Evolutionary conservation across 2,329 filamentous ascomycete species (phyloP).

Genomic region (Stagonosporopsis vannaccii): DNA sequence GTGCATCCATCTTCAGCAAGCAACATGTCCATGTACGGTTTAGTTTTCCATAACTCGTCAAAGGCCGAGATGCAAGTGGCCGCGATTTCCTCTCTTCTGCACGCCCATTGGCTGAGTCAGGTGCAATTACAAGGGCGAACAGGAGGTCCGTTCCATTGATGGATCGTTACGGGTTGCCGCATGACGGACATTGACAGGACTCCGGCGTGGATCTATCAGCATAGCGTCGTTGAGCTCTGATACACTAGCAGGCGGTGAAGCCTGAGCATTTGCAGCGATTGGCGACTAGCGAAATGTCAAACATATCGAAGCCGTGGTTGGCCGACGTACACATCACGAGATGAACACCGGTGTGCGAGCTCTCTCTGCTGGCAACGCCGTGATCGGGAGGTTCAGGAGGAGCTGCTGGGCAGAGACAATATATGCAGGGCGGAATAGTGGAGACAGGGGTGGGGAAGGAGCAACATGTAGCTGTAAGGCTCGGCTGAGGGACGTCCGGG

Average conservation of each 20-base stretch:
- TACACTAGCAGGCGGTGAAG: slow-evolving; percentile 17
- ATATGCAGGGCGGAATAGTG: background rate
- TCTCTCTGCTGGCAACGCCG: slow-evolving; percentile 8
- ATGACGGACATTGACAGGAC: slow-evolving; percentile 18
- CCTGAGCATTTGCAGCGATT: slow-evolving; percentile 6
- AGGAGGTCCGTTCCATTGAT: slow-evolving; percentile 14
- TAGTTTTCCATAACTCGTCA: background rate
- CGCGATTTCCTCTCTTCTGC: background rate
- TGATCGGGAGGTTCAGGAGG: slow-evolving; percentile 3
- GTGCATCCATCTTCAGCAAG: background rate
- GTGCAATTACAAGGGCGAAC: slow-evolving; percentile 9
- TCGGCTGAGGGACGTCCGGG: slow-evolving; percentile 8
- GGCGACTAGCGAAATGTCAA: slow-evolving; percentile 14
- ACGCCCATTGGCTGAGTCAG: background rate
- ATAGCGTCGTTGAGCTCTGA: slow-evolving; percentile 9
- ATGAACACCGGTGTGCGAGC: slow-evolving; percentile 6
- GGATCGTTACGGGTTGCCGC: slow-evolving; percentile 12
- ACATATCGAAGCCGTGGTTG: slow-evolving; percentile 6
- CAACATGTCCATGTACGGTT: background rate
- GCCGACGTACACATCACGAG: slow-evolving; percentile 9
- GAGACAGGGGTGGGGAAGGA: background rate
- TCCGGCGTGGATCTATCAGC: slow-evolving; percentile 4
- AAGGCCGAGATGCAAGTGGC: background rate
- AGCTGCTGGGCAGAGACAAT: background rate
- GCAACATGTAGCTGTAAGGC: background rate